Conservation (phyloP, 2,329 filamentous ascomycete genomes). For the Mycosphaerelloides madeirae region DNA sequence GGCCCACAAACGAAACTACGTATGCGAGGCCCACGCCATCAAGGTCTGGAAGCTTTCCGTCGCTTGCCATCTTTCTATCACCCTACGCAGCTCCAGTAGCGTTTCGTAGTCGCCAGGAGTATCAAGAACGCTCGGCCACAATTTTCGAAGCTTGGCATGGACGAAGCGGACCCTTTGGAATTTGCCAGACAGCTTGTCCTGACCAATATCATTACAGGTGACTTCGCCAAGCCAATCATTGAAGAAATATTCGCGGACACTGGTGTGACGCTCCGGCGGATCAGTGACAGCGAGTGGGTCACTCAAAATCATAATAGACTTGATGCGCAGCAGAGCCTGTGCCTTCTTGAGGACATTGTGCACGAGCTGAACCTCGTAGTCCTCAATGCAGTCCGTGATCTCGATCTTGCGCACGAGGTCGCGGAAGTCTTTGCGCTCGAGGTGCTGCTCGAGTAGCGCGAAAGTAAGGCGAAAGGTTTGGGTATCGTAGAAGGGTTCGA, state of each 20-base stretch:
- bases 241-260: not conserved
- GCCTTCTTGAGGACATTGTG: not conserved
- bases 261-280: not conserved
- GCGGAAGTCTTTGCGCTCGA: not conserved
- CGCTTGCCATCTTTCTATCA: too few relatives aligned
- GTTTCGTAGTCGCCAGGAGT: not conserved
- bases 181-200: constrained; percentile 3
- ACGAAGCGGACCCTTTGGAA: constrained; percentile 2
- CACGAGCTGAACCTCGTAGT: not conserved
- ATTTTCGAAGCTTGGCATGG: constrained; percentile 5
- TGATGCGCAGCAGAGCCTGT: constrained; percentile 4
- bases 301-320: constrained; percentile 5
- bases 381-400: constrained; percentile 1
- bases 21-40: too few relatives aligned
- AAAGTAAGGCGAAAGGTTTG: too few relatives aligned
- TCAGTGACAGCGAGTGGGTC: constrained; percentile 1
- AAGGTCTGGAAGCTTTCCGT: too few relatives aligned
- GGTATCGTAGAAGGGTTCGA: too few relatives aligned
- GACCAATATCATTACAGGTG: constrained; percentile 2
- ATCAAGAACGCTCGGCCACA: constrained; percentile 12
- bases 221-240: not conserved
- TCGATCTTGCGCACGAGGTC: constrained; percentile 3
- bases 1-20: too few relatives aligned
- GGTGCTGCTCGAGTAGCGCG: constrained; percentile 1
- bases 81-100: too few relatives aligned